Conservation (phyloP, 2,329 filamentous ascomycete species). For the Fusarium sarcochroum region DNA sequence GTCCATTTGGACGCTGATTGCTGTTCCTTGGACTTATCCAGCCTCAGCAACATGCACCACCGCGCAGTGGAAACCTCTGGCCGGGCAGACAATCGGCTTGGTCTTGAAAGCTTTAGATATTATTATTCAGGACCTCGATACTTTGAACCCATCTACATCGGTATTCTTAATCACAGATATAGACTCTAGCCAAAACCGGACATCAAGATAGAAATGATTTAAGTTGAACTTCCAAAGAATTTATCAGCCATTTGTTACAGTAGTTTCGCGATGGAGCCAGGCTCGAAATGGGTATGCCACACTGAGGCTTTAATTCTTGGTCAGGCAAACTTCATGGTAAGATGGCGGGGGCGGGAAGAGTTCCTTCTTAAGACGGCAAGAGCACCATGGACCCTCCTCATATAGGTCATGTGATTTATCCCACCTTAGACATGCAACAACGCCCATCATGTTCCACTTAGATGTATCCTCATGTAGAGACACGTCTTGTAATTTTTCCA, state of each 20-base stretch:
- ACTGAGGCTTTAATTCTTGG: too few species aligned
- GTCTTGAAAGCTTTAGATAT: neutral
- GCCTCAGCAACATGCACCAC: neutral
- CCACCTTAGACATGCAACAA: neutral
- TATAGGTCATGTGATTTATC: neutral
- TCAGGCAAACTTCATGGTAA: neutral
- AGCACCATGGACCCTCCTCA: neutral
- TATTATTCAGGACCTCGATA: neutral
- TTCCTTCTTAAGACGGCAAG: neutral
- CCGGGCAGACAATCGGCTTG: neutral
- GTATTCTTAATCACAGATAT: too few species aligned
- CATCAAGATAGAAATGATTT: too few species aligned
- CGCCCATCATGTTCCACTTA: neutral
- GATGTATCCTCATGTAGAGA: neutral
- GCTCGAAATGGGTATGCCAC: too few species aligned
- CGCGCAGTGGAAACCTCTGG: neutral
- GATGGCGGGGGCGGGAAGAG: too few species aligned
- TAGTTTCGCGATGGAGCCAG: too few species aligned
- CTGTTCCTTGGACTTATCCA: neutral
- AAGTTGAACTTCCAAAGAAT: too few species aligned
- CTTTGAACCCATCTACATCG: neutral
- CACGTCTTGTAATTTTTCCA: neutral
- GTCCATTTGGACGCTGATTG: neutral
- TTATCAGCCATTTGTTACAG: too few species aligned
- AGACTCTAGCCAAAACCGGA: too few species aligned